These are phyloP conservation scores for Xylaria sp. DNA, from an alignment of 2,329 filamentous ascomycete species.

Conservation along the genomic window DNA sequence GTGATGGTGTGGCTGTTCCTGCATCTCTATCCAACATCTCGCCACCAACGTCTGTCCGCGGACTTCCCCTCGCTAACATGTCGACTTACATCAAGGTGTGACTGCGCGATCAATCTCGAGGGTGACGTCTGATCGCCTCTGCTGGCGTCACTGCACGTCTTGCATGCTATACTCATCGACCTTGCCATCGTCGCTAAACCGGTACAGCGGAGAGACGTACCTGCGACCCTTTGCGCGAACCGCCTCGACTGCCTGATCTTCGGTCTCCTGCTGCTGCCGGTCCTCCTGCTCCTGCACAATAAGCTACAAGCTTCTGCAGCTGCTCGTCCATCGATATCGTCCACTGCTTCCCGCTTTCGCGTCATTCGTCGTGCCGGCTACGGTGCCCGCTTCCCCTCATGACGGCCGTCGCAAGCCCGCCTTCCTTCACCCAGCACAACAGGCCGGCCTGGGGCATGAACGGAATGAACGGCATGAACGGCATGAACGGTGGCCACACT, in stretches of 20 bases:
- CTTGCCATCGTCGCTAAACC: slow-evolving; percentile 21
- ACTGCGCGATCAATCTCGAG: slow-evolving; percentile 20
- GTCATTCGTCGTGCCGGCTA: slow-evolving; percentile 32
- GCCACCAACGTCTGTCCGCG: background rate
- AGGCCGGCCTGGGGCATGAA: slow-evolving; percentile 74
- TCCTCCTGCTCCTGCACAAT: slow-evolving; percentile 1
- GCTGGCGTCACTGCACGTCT: slow-evolving; percentile 17
- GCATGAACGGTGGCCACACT: slow-evolving; percentile 49
- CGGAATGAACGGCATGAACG: slow-evolving; percentile 64
- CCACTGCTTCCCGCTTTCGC: slow-evolving; percentile 30
- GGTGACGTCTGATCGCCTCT: slow-evolving; percentile 27
- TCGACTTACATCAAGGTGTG: slow-evolving; percentile 18
- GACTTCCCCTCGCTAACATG: slow-evolving; percentile 19
- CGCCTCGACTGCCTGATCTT: slow-evolving; percentile 9
- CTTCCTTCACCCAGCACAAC: slow-evolving; percentile 71
- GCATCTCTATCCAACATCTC: slow-evolving; percentile 18
- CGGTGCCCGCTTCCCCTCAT: slow-evolving; percentile 59
- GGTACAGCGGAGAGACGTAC: slow-evolving; percentile 20
- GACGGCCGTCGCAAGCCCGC: slow-evolving; percentile 75
- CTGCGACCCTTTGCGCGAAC: slow-evolving; percentile 5
- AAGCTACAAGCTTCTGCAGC: background rate
- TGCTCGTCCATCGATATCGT: slow-evolving; percentile 40
- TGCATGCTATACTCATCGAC: slow-evolving; percentile 28
- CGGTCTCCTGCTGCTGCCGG: background rate
- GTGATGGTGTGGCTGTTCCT: background rate